These are phyloP conservation scores for Bathelium albidoporum DNA, from an alignment of 495 filamentous ascomycete species.

Conservation along the genomic window DNA sequence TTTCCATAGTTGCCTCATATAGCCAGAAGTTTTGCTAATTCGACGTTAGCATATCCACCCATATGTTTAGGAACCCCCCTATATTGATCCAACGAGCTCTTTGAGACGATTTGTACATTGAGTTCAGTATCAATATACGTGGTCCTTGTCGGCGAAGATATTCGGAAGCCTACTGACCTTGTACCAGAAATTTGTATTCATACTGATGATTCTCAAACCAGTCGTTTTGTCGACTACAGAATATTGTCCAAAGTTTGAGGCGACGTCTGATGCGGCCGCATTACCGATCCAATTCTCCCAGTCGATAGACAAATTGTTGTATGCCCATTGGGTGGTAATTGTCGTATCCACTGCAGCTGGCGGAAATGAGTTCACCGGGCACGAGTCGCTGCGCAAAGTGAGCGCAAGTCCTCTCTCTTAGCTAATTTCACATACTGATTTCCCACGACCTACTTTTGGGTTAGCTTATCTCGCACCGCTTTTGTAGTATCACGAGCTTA, in stretches of 20 bases:
- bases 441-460: slow-evolving; percentile 23
- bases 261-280: slow-evolving; percentile 26
- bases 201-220: slow-evolving; percentile 43
- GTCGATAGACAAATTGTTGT: slow-evolving; percentile 36
- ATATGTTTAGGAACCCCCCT: no score
- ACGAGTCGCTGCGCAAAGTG: slow-evolving; percentile 27
- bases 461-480: not conserved
- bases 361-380: slow-evolving; percentile 43
- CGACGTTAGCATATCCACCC: not conserved
- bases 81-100: no score
- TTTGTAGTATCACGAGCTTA: slow-evolving; percentile 8
- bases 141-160: not conserved
- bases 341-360: slow-evolving; percentile 25
- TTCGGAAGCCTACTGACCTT: slow-evolving; percentile 7
- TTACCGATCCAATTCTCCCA: slow-evolving; percentile 40
- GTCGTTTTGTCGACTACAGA: slow-evolving; percentile 31
- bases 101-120: no score
- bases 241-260: slow-evolving; percentile 39
- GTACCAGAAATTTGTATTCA: slow-evolving; percentile 51
- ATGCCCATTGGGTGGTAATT: slow-evolving; percentile 40
- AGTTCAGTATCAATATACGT: no score
- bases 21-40: slow-evolving; percentile 8
- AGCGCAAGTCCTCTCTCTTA: not conserved
- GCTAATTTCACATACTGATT: slow-evolving; percentile 33
- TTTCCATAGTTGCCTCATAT: slow-evolving; percentile 7